Conservation (phyloP, 805 yeast genomes). For the Saccharomycopsis guyanensis region DNA sequence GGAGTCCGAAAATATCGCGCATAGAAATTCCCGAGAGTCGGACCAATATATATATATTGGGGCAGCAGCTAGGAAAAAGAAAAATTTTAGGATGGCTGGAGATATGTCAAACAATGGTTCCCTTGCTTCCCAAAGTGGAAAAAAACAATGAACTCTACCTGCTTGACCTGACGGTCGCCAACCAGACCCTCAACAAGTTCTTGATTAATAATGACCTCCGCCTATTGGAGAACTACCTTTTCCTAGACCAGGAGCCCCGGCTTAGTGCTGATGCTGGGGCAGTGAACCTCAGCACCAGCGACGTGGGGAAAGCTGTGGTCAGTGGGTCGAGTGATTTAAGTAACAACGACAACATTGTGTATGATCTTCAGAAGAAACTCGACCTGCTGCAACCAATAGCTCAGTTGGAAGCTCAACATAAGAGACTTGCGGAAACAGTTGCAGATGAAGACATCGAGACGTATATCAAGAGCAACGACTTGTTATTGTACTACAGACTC, state of each 20-base stretch:
- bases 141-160: neutral
- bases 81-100: neutral
- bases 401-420: too few species aligned
- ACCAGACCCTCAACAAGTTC: conserved; percentile 9
- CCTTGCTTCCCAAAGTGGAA: neutral
- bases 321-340: neutral
- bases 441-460: neutral
- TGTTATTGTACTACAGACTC: conserved; percentile 17
- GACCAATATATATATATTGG: too few species aligned
- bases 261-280: neutral
- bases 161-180: neutral
- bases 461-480: conserved; percentile 15
- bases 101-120: neutral
- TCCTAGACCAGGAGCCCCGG: conserved; percentile 3
- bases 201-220: conserved; percentile 19
- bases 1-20: neutral
- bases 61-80: neutral
- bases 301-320: too few species aligned
- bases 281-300: neutral
- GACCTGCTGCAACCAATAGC: neutral
- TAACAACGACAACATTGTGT: conserved; percentile 1
- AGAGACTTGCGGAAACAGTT: neutral
- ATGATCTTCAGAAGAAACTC: neutral
- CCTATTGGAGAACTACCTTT: conserved; percentile 19
- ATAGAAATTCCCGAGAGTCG: neutral